Evolutionary conservation across 257 asterid genomes (phyloP), one percentile per base, ranked within the genome.

Genomic region (Nicotiana otophora): DNA sequence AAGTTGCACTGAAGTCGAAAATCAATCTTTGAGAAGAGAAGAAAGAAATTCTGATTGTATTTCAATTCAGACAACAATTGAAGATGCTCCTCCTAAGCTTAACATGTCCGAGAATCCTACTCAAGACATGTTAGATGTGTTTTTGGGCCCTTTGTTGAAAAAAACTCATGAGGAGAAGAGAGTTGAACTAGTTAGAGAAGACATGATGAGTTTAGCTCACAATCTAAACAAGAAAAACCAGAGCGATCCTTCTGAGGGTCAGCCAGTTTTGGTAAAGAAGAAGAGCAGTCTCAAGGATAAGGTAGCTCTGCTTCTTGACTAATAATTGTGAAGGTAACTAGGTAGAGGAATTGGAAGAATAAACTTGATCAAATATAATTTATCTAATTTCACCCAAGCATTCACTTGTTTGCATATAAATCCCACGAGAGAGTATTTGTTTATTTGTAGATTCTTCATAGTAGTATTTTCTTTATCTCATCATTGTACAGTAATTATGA

Each of bases 261-360:
- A 26, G 10, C 85, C 72, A 33, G 80, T 51, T 2, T 57, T 83
- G 19, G 67, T 80, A 23, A 89, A 89, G 85, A 87, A 89, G 86
- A 89, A 87, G 68, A 80, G 84, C 85, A 89, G 92, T 81, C 87
- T 89, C 57, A 89, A 84, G 82, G 92, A 89, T 58, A 84, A 83
- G 88, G 92, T 87, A 11, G 88, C 88, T 54, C 82, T 89, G 86
- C 83, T 87, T 69, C 81, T 89, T 53, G 83, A 87, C 64, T 89
- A 75, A 84, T 75, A 75, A 5, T 75, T 1, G 26, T 51, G 46
- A 23, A 14, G 39, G 26, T 72, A 46, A 6, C 6, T 46, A 74
- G 78, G 11, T 70, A 12, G 60, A 20, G 14, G 58, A 0, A 15
- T 72, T 75, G 46, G 63, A 48, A 51, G 63, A 75, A 51, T 15